These are phyloP conservation scores for Candolleomyces aberdarensis DNA, from an alignment of 768 basidiomycete species.

Conservation along the genomic window DNA sequence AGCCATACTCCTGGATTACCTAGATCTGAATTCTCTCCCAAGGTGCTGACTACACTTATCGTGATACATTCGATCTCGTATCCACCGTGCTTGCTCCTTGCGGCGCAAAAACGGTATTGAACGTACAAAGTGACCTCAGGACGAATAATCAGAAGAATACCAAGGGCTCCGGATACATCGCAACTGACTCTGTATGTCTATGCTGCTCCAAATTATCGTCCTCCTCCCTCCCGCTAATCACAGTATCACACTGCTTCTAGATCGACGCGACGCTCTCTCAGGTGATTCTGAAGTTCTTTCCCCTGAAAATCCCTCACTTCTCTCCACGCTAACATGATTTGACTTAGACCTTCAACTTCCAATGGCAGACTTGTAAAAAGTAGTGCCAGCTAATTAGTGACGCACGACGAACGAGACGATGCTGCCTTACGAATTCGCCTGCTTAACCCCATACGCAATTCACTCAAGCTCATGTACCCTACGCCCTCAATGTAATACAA, in stretches of 20 bases:
- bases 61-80: conserved; percentile 23
- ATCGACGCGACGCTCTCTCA: conserved; percentile 10
- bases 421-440: background rate
- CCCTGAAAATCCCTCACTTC: background rate
- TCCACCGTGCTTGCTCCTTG: conserved; percentile 20
- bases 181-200: conserved; percentile 16
- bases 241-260: conserved; percentile 3
- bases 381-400: background rate
- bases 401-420: background rate
- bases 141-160: conserved; percentile 19
- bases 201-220: background rate
- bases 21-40: background rate
- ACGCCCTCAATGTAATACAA: background rate
- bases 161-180: conserved; percentile 21
- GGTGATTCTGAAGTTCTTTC: conserved; percentile 4
- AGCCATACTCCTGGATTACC: background rate
- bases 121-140: conserved; percentile 20
- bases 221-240: background rate
- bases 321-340: background rate
- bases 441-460: background rate
- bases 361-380: conserved; percentile 15
- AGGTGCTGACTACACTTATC: conserved; percentile 21
- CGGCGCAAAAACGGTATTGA: conserved; percentile 19
- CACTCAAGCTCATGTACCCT: background rate
- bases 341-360: conserved; percentile 19